These are phyloP conservation scores for Narthecium ossifragum DNA, from an alignment of 106 monocot species.

Conservation along the genomic window DNA sequence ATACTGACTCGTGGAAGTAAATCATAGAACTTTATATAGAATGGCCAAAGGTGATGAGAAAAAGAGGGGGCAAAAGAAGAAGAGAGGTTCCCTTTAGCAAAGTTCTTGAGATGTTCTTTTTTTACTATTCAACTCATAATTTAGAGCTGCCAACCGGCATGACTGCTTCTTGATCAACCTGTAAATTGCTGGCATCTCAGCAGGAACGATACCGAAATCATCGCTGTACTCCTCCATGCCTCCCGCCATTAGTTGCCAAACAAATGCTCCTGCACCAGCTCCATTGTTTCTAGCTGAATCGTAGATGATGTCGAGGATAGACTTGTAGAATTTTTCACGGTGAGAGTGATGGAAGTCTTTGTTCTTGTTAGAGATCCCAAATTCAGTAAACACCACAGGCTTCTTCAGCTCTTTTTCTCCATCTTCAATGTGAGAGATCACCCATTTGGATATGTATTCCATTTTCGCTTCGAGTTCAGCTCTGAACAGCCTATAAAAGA, in stretches of 20 bases:
- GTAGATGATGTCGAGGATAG: slow-evolving; percentile 48
- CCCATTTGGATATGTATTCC: slow-evolving; percentile 48
- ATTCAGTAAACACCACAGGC: slow-evolving; percentile 72
- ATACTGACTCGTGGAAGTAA: too few species aligned
- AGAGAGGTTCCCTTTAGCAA: background rate
- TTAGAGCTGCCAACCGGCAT: slow-evolving; percentile 43
- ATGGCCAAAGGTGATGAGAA: background rate
- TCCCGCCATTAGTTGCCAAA: slow-evolving; percentile 72
- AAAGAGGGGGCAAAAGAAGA: background rate
- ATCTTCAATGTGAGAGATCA: slow-evolving; percentile 80
- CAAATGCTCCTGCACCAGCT: slow-evolving; percentile 67
- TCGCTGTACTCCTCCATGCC: slow-evolving; percentile 72
- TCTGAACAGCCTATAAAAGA: slow-evolving; percentile 25
- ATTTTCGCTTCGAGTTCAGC: slow-evolving; percentile 40
- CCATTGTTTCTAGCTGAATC: slow-evolving; percentile 32
- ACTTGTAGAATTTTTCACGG: slow-evolving; percentile 43
- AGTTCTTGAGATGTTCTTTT: background rate
- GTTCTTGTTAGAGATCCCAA: slow-evolving; percentile 62
- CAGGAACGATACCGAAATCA: slow-evolving; percentile 57
- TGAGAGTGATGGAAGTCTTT: slow-evolving; percentile 49
- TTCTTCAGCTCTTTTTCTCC: slow-evolving; percentile 64
- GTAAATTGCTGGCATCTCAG: slow-evolving; percentile 42
- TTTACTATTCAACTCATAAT: slow-evolving; percentile 5
- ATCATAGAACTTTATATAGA: background rate
- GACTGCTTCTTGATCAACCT: slow-evolving; percentile 74